phyloP scores from a whole-genome alignment of 2,329 filamentous ascomycete genomes.

The Canariomyces notabilis region DNA sequence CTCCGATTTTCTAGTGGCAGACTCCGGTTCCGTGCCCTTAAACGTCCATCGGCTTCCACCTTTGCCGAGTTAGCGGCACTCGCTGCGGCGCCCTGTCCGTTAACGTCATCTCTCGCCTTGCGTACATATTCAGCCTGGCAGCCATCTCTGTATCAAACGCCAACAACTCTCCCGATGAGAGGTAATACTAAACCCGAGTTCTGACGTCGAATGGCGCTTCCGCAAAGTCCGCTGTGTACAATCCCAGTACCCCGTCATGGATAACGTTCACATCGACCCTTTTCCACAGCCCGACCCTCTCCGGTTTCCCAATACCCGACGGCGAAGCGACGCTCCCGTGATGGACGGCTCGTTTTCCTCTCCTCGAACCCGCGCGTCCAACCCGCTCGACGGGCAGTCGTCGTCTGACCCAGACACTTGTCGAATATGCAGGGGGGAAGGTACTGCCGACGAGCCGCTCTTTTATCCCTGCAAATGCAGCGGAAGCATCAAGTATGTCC shows the following conservation, averaged over 20 bases:
- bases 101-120: neutral
- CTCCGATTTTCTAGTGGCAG: no score
- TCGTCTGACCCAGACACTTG: conserved; percentile 69
- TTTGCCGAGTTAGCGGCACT: no score
- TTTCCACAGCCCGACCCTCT: conserved; percentile 25
- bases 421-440: conserved; percentile 92
- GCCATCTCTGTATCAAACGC: neutral
- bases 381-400: conserved; percentile 1
- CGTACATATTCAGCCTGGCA: neutral
- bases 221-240: conserved; percentile 9
- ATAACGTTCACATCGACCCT: conserved; percentile 24
- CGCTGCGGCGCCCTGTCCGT: neutral
- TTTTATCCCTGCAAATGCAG: conserved; percentile 99
- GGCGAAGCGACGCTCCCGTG: conserved; percentile 34
- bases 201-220: conserved; percentile 17
- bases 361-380: no score
- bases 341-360: conserved; percentile 19
- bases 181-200: neutral
- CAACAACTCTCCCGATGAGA: conserved; percentile 6
- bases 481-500: conserved; percentile 96
- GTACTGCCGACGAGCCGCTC: conserved; percentile 72
- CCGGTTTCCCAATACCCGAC: conserved; percentile 28
- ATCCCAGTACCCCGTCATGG: conserved; percentile 19
- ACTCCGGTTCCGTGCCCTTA: no score
- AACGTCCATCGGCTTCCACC: no score